Evolutionary conservation across 176 grass and related monocot species (phyloP), one percentile per base, ranked within the genome.

Genomic region (Metroxylon sagu): DNA sequence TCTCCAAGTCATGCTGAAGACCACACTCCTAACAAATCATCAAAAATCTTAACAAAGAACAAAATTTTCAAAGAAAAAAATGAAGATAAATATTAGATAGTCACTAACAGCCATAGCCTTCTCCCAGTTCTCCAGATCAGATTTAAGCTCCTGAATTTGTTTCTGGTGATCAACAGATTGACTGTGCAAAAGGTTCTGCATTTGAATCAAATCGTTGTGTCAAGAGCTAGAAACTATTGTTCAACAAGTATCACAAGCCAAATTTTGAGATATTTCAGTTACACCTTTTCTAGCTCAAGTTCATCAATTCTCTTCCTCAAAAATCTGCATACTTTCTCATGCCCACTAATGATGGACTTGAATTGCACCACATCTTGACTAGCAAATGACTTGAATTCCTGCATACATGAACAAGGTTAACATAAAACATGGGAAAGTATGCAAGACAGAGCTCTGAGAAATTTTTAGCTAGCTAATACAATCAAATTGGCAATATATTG

Each of bases 271-370:
- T 8, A 54, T 51, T 64, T 16, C 14, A 61, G 61, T 48, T 65
- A 52, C 73, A 95, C 90, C 83, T 95, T 95, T 53, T 95, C 90
- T 55, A 55, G 25, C 67, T 89, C 77, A 79, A 87, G 60, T 80
- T 86, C 82, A 67, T 68, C 61, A 79, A 68, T 62, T 67, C 66
- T 89, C 35, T 80, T 65, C 48, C 55, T 75, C 64, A 81, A 65
- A 35, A 25, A 66, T 53, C 64, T 74, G 26, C 59, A 74, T 54
- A 79, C 25, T 77, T 81, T 75, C 60, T 84, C 65, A 73, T 79
- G 71, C 65, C 79, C 74, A 50, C 65, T 69, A 29, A 82, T 68
- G 25, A 84, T 39, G 50, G 66, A 87, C 84, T 68, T 62, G 17
- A 81, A 76, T 50, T 66, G 60, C 29, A 35, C 48, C 25, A 71